These are phyloP conservation scores for Orbilia quercus DNA, from an alignment of 2,329 filamentous ascomycete genomes.

Conservation along the genomic window DNA sequence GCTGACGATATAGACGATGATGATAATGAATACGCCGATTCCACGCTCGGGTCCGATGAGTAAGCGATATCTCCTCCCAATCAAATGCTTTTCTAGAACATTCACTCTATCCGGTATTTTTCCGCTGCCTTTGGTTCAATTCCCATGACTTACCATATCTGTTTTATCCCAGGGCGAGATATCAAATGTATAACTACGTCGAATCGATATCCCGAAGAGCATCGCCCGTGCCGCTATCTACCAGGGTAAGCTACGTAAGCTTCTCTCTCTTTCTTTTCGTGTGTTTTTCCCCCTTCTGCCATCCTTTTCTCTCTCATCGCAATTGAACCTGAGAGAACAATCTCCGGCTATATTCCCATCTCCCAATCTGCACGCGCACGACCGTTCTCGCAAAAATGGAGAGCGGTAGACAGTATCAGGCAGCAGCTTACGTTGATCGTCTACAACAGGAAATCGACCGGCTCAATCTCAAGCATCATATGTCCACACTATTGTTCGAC, in stretches of 20 bases:
- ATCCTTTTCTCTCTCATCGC: constrained; percentile 17
- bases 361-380: constrained; percentile 20
- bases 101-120: constrained; percentile 40
- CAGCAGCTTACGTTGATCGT: constrained; percentile 48
- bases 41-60: constrained; percentile 54
- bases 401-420: constrained; percentile 33
- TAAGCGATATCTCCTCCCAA: constrained; percentile 25
- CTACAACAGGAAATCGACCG: constrained; percentile 54
- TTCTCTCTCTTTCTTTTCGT: constrained; percentile 23
- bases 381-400: constrained; percentile 17
- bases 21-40: constrained; percentile 53
- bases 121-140: constrained; percentile 18
- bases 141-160: constrained; percentile 30
- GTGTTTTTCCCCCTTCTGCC: constrained; percentile 10
- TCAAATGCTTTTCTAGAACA: constrained; percentile 3
- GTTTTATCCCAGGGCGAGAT: constrained; percentile 48
- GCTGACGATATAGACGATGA: constrained; percentile 56
- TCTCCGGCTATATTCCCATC: constrained; percentile 48
- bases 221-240: constrained; percentile 47
- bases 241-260: constrained; percentile 49
- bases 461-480: constrained; percentile 55
- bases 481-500: constrained; percentile 51
- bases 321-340: constrained; percentile 46
- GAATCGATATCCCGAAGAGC: constrained; percentile 51
- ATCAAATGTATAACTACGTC: constrained; percentile 49